Conservation (phyloP, 169 alveolate species). For the Cryptosporidium sp. region DNA sequence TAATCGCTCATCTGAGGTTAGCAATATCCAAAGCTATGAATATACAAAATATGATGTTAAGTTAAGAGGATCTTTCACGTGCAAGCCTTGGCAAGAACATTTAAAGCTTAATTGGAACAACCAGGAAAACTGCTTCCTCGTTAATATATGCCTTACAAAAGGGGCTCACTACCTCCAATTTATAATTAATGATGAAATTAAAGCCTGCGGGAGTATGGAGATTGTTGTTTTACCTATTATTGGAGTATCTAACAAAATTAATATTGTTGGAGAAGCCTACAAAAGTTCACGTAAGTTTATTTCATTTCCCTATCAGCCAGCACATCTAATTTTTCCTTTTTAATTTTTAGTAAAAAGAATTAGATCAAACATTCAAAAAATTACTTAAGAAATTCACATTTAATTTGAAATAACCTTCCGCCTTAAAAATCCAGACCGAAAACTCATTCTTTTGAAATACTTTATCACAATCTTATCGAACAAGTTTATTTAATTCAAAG, state of each 20-base stretch:
- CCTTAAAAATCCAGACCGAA: neutral
- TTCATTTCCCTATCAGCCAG: neutral
- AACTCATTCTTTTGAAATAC: neutral
- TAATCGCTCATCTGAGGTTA: neutral
- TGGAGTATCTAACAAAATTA: conserved; percentile 59
- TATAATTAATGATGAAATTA: conserved; percentile 54
- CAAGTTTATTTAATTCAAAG: no score
- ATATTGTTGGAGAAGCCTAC: conserved; percentile 28
- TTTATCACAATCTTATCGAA: neutral
- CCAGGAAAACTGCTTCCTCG: conserved; percentile 4
- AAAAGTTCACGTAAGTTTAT: conserved; percentile 71
- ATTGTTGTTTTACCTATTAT: conserved; percentile 58
- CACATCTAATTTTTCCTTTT: neutral
- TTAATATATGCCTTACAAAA: conserved; percentile 13
- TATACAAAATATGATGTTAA: conserved; percentile 10
- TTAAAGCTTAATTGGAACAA: conserved; percentile 25
- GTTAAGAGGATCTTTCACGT: conserved; percentile 70
- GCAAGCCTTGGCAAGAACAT: conserved; percentile 59
- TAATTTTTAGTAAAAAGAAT: conserved; percentile 30
- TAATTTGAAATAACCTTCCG: neutral
- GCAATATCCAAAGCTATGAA: neutral
- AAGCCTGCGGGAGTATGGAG: conserved; percentile 72
- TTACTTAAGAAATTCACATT: neutral
- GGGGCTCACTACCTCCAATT: conserved; percentile 64
- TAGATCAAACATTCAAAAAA: conserved; percentile 15